Evolutionary conservation across 2,329 filamentous ascomycete species (phyloP).

Genomic region (Fusarium duplospermum): DNA sequence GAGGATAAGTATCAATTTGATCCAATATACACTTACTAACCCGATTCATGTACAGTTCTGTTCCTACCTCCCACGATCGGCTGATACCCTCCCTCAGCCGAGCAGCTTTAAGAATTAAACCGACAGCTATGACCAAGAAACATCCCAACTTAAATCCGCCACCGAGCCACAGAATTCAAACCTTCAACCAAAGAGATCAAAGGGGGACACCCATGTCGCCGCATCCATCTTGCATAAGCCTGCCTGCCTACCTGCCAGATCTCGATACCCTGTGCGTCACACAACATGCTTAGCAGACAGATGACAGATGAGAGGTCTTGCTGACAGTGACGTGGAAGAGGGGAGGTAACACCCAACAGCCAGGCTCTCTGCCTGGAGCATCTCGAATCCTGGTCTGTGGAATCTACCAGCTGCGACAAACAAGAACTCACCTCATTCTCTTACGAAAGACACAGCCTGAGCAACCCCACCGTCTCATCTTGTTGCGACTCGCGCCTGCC

Average conservation of each 20-base stretch:
- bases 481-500: not conserved
- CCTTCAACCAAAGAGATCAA: not conserved
- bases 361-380: not conserved
- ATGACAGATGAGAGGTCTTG: not conserved
- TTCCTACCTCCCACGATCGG: not conserved
- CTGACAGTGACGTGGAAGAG: not conserved
- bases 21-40: not conserved
- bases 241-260: conserved; percentile 28
- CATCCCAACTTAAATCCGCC: not conserved
- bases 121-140: not conserved
- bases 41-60: not conserved
- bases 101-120: not conserved
- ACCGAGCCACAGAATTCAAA: not conserved
- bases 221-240: conserved; percentile 24
- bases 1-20: not conserved
- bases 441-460: conserved; percentile 1
- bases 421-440: not conserved
- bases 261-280: conserved; percentile 12
- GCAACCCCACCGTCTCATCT: conserved; percentile 15
- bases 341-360: not conserved
- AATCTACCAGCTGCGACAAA: not conserved
- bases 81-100: not conserved
- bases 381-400: not conserved
- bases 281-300: conserved; percentile 4
- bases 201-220: not conserved